Evolutionary conservation across 73 alveolate species (phyloP), one percentile per base, ranked within the genome.

Genomic region (Paramecium primaurelia): DNA sequence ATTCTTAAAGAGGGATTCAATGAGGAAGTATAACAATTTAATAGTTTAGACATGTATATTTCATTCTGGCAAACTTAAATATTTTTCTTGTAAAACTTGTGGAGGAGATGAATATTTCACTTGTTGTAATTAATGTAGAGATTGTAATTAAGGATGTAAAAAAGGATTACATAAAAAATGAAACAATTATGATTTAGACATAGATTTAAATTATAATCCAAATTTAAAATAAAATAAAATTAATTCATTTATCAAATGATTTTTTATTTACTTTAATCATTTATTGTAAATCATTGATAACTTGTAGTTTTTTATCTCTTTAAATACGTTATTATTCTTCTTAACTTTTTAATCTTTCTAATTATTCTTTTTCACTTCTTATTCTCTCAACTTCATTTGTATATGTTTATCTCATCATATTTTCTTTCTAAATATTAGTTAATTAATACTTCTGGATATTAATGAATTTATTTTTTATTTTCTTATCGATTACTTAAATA

Each of bases 41-140:
- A 30, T 4, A 26, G 5, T 38, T 77, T 37, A 40, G 26, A 6
- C 93, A 12, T 86, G 96, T 58, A 71, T 93, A 5, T 86, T 89
- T 77, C 97, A 95, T 77, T 92, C 96, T 18, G 97, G 95, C n/a
- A 47, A 86, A 80, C 58, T 95, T 75, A 93, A 89, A 45, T 95
- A 71, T 86, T 95, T 47, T 80, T 93, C 96, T 25, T 94, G 96
- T 75, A 94, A 86, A 69, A 94, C 94, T 10, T 93, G 96, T 88
- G 96, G 96, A 37, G 87, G 86, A 47, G 95, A 88, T 68, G 94
- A 95, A 77, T 95, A 95, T 71, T 89, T 93, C 49, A 60, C 94
- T 22, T 95, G 95, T 77, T 95, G 95, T 93, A n/a, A 47, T 54
- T 18, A 88, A 47, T 93, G 97, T 64, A 34, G 64, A 20, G 77